Conservation (phyloP, 2,329 filamentous ascomycete species). For the Lachnellula arida region DNA sequence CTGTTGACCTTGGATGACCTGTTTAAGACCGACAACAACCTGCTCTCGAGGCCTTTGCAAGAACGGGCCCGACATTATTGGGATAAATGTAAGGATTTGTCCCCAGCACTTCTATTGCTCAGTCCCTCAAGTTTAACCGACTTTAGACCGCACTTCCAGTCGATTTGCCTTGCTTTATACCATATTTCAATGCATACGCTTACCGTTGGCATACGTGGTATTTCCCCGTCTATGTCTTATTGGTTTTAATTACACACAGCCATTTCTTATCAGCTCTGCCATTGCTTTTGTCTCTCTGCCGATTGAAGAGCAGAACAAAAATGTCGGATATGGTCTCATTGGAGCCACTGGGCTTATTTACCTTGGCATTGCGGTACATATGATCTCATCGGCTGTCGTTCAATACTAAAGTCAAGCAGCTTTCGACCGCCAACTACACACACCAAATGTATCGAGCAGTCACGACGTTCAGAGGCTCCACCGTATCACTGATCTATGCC, state of each 20-base stretch:
- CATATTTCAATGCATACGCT: constrained; percentile 9
- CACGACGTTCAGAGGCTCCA: constrained; percentile 38
- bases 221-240: constrained; percentile 23
- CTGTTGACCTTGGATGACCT: constrained; percentile 32
- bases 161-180: constrained; percentile 14
- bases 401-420: constrained; percentile 4
- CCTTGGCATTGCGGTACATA: constrained; percentile 17
- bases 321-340: constrained; percentile 22
- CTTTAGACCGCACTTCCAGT: constrained; percentile 8
- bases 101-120: not conserved
- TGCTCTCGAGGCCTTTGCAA: constrained; percentile 10
- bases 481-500: constrained; percentile 47
- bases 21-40: constrained; percentile 12
- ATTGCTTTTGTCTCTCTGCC: constrained; percentile 11
- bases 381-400: not conserved
- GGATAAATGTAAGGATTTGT: constrained; percentile 10
- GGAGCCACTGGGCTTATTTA: constrained; percentile 19
- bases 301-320: constrained; percentile 4
- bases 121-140: not conserved
- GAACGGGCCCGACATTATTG: constrained; percentile 10
- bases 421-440: constrained; percentile 25
- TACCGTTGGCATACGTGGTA: constrained; percentile 12
- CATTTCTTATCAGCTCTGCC: constrained; percentile 18
- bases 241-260: constrained; percentile 23
- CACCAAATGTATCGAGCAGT: constrained; percentile 39